Conservation (phyloP, 805 yeast species). For the Pichia pseudocactophila region DNA sequence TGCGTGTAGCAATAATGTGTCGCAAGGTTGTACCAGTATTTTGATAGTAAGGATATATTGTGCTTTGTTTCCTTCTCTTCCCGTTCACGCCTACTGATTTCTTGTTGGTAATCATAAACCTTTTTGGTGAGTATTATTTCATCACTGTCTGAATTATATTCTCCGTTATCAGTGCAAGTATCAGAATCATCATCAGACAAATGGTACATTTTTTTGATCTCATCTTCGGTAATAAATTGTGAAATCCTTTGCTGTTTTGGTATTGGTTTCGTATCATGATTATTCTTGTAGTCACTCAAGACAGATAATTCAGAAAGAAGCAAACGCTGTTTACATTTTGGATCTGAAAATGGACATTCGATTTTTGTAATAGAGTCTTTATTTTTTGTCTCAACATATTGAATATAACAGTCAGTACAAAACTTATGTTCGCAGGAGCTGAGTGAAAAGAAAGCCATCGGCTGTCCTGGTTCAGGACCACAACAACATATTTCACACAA, state of each 20-base stretch:
- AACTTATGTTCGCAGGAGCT: slow-evolving; percentile 58
- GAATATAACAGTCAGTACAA: slow-evolving; percentile 61
- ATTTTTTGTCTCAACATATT: slow-evolving; percentile 43
- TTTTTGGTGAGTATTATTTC: neutral
- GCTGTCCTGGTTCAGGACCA: slow-evolving; percentile 29
- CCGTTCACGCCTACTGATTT: slow-evolving; percentile 15
- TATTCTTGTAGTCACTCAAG: slow-evolving; percentile 17
- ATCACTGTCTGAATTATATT: neutral
- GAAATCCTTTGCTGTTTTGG: neutral
- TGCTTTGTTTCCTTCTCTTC: slow-evolving; percentile 18
- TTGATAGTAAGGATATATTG: slow-evolving; percentile 21
- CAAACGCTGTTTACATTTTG: slow-evolving; percentile 39
- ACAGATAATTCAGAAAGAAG: slow-evolving; percentile 33
- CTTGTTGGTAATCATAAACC: slow-evolving; percentile 19
- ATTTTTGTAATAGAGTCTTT: slow-evolving; percentile 38
- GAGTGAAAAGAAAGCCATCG: slow-evolving; percentile 35
- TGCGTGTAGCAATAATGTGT: slow-evolving; percentile 45
- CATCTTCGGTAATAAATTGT: slow-evolving; percentile 13
- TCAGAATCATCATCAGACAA: neutral
- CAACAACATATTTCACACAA: slow-evolving; percentile 71
- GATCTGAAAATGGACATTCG: slow-evolving; percentile 49
- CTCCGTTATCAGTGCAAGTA: slow-evolving; percentile 7
- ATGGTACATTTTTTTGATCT: slow-evolving; percentile 17
- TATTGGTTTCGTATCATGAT: neutral
- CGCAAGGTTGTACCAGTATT: slow-evolving; percentile 37